Evolutionary conservation across 768 basidiomycete genomes (phyloP).

Genomic region (Sarcodon aspratus): DNA sequence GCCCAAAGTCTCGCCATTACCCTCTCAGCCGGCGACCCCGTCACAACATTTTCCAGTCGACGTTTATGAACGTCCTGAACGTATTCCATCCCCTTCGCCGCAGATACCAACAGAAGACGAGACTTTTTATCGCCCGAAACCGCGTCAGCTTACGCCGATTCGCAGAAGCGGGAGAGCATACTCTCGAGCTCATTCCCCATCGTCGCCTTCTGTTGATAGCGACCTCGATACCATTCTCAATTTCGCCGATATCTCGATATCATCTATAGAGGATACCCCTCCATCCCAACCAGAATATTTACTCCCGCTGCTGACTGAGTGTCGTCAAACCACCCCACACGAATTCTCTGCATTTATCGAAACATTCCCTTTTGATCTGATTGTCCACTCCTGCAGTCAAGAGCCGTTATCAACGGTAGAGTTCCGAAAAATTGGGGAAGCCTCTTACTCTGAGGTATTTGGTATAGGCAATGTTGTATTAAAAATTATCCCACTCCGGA

Average conservation of each 20-base stretch:
- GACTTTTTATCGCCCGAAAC: conserved; percentile 18
- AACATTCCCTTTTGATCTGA: conserved; percentile 64
- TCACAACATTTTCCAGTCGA: background rate
- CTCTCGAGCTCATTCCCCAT: conserved; percentile 31
- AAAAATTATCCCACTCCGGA: conserved; percentile 73
- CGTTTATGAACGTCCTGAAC: background rate
- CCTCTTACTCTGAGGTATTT: conserved; percentile 94
- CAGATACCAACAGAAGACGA: conserved; percentile 2
- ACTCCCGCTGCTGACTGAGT: conserved; percentile 56
- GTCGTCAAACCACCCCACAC: conserved; percentile 53
- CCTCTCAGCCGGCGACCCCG: background rate
- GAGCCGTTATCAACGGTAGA: conserved; percentile 10
- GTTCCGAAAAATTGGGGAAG: conserved; percentile 90
- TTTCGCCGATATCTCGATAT: conserved; percentile 30
- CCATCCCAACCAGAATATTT: conserved; percentile 41
- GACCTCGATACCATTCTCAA: conserved; percentile 39
- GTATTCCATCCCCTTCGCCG: background rate
- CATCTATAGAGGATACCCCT: conserved; percentile 12
- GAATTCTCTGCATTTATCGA: conserved; percentile 81
- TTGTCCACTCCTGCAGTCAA: conserved; percentile 30
- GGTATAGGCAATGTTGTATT: conserved; percentile 83
- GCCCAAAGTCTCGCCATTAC: conserved; percentile 1
- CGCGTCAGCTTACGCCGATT: conserved; percentile 64
- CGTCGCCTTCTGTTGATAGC: conserved; percentile 43
- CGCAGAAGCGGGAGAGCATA: conserved; percentile 25